Evolutionary conservation across 345 rosid genomes (phyloP), one percentile per base, ranked within the genome.

Genomic region (Mercurialis annua): DNA sequence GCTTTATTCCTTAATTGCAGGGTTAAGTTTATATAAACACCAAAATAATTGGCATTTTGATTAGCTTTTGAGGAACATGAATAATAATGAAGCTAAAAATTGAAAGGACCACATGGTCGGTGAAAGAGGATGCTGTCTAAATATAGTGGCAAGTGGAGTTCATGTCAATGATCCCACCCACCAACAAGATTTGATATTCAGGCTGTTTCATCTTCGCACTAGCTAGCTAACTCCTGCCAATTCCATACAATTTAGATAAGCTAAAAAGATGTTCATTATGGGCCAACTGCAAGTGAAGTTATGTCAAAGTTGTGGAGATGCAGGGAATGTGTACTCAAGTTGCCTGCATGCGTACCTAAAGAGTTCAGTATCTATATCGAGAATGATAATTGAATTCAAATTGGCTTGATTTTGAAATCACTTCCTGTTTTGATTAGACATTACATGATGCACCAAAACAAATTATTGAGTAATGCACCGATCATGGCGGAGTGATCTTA

Each of bases 101-200:
- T 34, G 62, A 59, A n/a, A 12, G 6, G 31, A 59, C 26, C 49
- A 59, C 31, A 11, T 11, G 6, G 42, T 36, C 44, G 62, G 47
- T 59, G 26, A 1, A n/a, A n/a, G 24, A 21, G 30, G 15, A 59
- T 59, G 62, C 24, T 59, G 15, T 59, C 2, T 36, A 40, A n/a
- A n/a, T 15, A 63, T 44, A 30, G 43, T 30, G 5, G 62, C 24
- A 38, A 55, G 63, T 67, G 71, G 60, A 42, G 8, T 40, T 40
- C 44, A 15, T 36, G n/a, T 56, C 46, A 55, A 29, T n/a, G 10
- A 31, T 43, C 63, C 47, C 56, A 57, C 33, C 64, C 64, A 67
- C 56, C 64, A 67, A 16, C 64, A 67, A 47, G 71, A 67, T 38
- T 21, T 58, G 56, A 57, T 53, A 31, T 67, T 57, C 38, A 23